Base-by-base conservation (phyloP, 2,329 filamentous ascomycete genomes). In the Xylaria polymorpha region DNA sequence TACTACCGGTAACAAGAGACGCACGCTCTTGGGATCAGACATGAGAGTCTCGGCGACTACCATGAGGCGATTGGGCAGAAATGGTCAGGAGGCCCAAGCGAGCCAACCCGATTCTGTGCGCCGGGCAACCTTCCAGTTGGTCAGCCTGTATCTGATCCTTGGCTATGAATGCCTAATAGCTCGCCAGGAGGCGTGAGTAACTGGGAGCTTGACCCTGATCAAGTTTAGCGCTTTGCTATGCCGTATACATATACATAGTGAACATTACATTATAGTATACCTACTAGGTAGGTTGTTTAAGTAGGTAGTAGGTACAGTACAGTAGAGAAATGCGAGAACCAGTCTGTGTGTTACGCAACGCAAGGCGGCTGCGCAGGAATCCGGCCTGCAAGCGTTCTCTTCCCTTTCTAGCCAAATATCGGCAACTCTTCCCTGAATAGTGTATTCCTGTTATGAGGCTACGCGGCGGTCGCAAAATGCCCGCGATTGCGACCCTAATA, bases 71-170 rank as follows among this genome's bases (percentile, higher is more conserved):
- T 82, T 81, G 83, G 83, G 78, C 81, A 81, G 78, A 80, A 81
- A 80, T 76, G 72, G 74, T 74, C 70, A 77, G 72, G 78, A 76
- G 78, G 81, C 78, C 79, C 79, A 81, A 81, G 81, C 80, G 79
- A 81, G 73, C 74, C 66, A 74, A 69, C 73, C 75, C 75, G 74
- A 73, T 78, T 78, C 77, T 74, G 77, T 75, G 71, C 72, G 69
- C 76, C 81, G 78, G 82, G 77, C 78, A 80, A 74, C 70, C 76
- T 81, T 84, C 82, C 81, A 81, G 82, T 83, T 84, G 83, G 83
- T 77, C 79, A 79, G 79, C 71, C 73, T 71, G 67, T 77, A 77
- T 71, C 71, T 74, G 69, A 77, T 76, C 77, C 77, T 76, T 74
- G 75, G 72, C 75, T 72, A 76, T 76, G 74, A 73, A 73, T 75